phyloP scores from a whole-genome alignment of 2,329 filamentous ascomycete species.

The Xenoacremonium recifei region DNA sequence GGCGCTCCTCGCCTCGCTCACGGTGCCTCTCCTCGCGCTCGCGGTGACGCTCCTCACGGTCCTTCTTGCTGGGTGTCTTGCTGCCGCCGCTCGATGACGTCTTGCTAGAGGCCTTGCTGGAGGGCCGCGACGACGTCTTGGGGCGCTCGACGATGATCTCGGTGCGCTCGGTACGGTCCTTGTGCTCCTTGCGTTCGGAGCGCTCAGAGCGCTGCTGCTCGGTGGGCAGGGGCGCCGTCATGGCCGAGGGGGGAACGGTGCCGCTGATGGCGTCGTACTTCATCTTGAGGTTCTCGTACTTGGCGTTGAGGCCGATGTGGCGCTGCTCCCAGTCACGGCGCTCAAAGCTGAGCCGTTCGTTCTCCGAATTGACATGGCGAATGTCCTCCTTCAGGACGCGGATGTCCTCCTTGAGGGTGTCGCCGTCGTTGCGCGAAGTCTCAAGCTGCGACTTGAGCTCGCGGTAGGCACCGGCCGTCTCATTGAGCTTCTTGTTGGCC shows the following conservation, averaged over 20 bases:
- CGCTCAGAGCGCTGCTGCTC: constrained; percentile 7
- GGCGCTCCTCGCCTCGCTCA: constrained; percentile 18
- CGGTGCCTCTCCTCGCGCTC: constrained; percentile 20
- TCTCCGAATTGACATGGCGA: constrained; percentile 24
- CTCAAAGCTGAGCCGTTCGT: constrained; percentile 21
- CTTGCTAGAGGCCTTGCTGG: constrained; percentile 24
- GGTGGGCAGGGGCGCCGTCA: constrained; percentile 25
- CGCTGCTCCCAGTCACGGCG: constrained; percentile 14
- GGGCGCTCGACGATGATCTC: constrained; percentile 23
- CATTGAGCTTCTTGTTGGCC: constrained; percentile 26
- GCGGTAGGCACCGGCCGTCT: constrained; percentile 10
- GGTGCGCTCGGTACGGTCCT: not conserved
- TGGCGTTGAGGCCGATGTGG: constrained; percentile 21
- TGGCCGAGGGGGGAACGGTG: constrained; percentile 18
- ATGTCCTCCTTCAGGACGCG: constrained; percentile 17
- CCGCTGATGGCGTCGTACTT: constrained; percentile 26
- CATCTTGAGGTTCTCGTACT: constrained; percentile 27
- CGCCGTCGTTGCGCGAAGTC: constrained; percentile 22
- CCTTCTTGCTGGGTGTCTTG: constrained; percentile 24
- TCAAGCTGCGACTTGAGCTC: constrained; percentile 27
- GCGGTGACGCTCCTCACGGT: constrained; percentile 12
- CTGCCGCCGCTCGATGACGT: constrained; percentile 11
- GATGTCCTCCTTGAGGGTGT: constrained; percentile 20
- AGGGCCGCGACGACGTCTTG: constrained; percentile 27
- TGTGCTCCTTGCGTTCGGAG: not conserved